Percentiles rank a stretch among this genome's conserved stretches.
Conservation (phyloP, 139 green algal species). For the Chlamydomonas sphaeroides region DNA sequence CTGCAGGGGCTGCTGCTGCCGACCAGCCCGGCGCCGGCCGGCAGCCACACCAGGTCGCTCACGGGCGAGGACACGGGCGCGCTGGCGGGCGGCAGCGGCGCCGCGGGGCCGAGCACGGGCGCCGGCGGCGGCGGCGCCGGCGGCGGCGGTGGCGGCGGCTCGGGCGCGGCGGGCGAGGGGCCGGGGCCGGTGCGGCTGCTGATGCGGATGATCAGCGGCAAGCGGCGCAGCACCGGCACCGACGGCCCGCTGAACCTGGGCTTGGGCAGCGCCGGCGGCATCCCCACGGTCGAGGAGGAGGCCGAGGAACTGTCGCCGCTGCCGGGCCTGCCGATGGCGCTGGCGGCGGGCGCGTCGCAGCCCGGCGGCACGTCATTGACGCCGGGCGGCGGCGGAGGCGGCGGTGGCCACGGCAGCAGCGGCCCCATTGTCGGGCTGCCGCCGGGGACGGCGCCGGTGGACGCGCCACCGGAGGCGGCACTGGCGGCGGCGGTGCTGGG, state of each 20-base stretch:
- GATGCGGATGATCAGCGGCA: slow-evolving; percentile 25
- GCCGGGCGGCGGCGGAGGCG: not conserved
- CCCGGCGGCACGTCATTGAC: too few species aligned
- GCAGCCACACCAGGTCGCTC: not conserved
- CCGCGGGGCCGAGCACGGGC: too few species aligned
- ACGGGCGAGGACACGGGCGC: not conserved
- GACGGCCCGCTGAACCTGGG: not conserved
- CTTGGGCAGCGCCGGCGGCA: not conserved
- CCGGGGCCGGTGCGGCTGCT: not conserved
- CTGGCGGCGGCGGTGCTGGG: slow-evolving; percentile 21
- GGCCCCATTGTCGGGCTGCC: not conserved
- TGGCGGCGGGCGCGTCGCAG: too few species aligned
- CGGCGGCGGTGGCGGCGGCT: not conserved
- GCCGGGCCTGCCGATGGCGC: not conserved
- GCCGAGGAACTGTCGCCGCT: not conserved
- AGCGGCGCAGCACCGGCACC: slow-evolving; percentile 4
- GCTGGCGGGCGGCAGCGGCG: not conserved
- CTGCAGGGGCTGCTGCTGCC: slow-evolving; percentile 7
- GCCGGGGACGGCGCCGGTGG: not conserved
- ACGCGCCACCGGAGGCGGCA: not conserved
- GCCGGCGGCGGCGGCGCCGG: not conserved
- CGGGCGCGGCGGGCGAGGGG: not conserved
- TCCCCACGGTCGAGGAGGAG: slow-evolving; percentile 24
- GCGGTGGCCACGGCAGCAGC: not conserved
- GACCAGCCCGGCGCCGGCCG: not conserved